A percentile compares a stretch with the other conserved stretches of the same genome.
These are phyloP conservation scores for Daldinia eschscholtzii DNA, from an alignment of 2,329 filamentous ascomycete genomes.

Conservation along the genomic window DNA sequence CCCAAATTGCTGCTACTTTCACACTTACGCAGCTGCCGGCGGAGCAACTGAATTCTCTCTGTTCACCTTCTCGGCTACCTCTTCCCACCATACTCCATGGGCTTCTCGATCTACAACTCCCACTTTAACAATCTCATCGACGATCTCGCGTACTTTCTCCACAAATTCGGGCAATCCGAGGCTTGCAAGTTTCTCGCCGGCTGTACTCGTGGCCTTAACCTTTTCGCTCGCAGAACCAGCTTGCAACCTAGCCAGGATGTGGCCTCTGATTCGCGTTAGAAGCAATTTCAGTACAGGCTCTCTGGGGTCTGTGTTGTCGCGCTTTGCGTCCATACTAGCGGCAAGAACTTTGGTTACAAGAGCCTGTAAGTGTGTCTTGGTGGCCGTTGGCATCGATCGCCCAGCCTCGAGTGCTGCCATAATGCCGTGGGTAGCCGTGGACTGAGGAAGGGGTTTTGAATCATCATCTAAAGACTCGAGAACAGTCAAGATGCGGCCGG, in stretches of 20 bases:
- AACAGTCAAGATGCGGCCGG: slow-evolving; percentile 76
- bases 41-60: slow-evolving; percentile 52
- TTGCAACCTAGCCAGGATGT: slow-evolving; percentile 74
- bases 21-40: slow-evolving; percentile 30
- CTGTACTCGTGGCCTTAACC: slow-evolving; percentile 75
- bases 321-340: slow-evolving; percentile 62
- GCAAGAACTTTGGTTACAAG: slow-evolving; percentile 69
- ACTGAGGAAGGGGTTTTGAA: slow-evolving; percentile 60
- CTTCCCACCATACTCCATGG: slow-evolving; percentile 79
- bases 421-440: slow-evolving; percentile 68
- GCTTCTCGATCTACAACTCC: slow-evolving; percentile 75
- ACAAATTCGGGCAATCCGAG: slow-evolving; percentile 81
- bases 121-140: slow-evolving; percentile 75
- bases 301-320: slow-evolving; percentile 58
- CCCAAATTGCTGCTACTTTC: slow-evolving; percentile 13
- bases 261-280: slow-evolving; percentile 74
- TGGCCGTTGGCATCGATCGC: slow-evolving; percentile 73
- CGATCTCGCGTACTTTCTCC: slow-evolving; percentile 74
- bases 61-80: slow-evolving; percentile 69
- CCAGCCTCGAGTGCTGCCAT: slow-evolving; percentile 73
- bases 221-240: slow-evolving; percentile 77
- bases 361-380: slow-evolving; percentile 69
- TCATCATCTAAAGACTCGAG: slow-evolving; percentile 67
- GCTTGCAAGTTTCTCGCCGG: slow-evolving; percentile 76
- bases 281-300: slow-evolving; percentile 75